phyloP scores from a whole-genome alignment of 805 yeast species.

The Wickerhamiella domercqiae region DNA sequence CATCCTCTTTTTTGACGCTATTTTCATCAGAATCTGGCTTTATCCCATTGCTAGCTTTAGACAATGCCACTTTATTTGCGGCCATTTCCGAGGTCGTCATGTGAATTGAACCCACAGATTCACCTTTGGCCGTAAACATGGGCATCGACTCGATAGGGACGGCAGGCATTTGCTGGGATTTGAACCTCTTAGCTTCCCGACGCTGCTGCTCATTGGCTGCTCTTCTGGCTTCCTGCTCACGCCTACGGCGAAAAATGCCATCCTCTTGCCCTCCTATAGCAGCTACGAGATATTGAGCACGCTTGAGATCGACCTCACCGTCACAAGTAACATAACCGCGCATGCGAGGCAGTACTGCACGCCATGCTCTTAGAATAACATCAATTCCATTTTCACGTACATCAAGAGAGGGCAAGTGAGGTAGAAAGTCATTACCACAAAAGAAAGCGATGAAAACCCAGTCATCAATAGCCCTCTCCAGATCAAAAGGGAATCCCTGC shows the following conservation, averaged over 20 bases:
- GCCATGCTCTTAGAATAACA: constrained; percentile 69
- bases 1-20: not conserved
- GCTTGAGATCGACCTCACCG: constrained; percentile 60
- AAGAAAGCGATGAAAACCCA: constrained; percentile 99
- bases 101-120: constrained; percentile 50
- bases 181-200: constrained; percentile 2
- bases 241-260: constrained; percentile 55
- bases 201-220: constrained; percentile 47
- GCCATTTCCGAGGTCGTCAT: constrained; percentile 59
- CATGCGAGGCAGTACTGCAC: constrained; percentile 46
- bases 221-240: constrained; percentile 53
- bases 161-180: constrained; percentile 15
- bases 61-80: constrained; percentile 17
- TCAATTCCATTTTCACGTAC: constrained; percentile 93
- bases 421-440: constrained; percentile 95
- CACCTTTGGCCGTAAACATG: constrained; percentile 59
- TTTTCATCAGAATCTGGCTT: constrained; percentile 35
- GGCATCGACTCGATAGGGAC: constrained; percentile 59
- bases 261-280: constrained; percentile 61
- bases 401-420: constrained; percentile 87
- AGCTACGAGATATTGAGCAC: constrained; percentile 57
- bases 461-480: constrained; percentile 94
- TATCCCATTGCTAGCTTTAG: constrained; percentile 35
- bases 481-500: constrained; percentile 58
- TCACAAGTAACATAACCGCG: constrained; percentile 78